Evolutionary conservation across 768 basidiomycete species (phyloP), one percentile per base, ranked within the genome.

Genomic region (Cystobasidium tubakii): DNA sequence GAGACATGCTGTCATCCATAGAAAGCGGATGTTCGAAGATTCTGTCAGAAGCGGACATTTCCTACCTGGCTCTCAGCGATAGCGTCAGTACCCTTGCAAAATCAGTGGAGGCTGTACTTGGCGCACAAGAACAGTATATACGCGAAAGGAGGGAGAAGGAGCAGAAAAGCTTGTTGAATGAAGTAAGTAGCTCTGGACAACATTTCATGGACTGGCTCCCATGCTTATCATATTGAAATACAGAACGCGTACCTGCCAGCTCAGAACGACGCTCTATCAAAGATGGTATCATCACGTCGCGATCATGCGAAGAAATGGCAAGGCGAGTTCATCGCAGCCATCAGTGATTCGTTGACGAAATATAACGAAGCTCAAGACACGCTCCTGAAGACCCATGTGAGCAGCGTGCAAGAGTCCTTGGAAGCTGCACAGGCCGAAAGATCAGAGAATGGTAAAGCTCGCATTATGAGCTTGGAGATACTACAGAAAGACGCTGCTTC

Each of bases 171-270:
- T 36, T 66, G 46, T 9, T 44, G 19, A 63, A 67, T n/a, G 73
- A 74, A 62, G 73, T 69, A 29, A 6, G 73, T 67, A 4, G 4
- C 1, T 3, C 34, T 27, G 13, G 27, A 10, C 10, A 50, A 6
- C 13, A 25, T 29, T 27, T 21, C 29, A 29, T 54, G 29, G 10
- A 66, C 43, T n/a, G 15, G 29, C 23, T 67, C 31, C 7, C 34
- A 50, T 53, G 63, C 44, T 34, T 6, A 25, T 67, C 12, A 3
- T 10, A 12, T 42, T 65, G 33, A n/a, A n/a, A n/a, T 25, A 6
- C 23, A 74, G 73, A 74, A 74, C 53, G 66, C 70, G 15, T 65
- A 50, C 23, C 44, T 74, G 66, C 42, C 50, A 44, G 66, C 66
- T 34, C 73, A 74, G 66, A 74, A 74, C 50, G 62, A 36, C 9